Base-by-base conservation (phyloP, 2,329 filamentous ascomycete genomes). In the Aulographum hederae region DNA sequence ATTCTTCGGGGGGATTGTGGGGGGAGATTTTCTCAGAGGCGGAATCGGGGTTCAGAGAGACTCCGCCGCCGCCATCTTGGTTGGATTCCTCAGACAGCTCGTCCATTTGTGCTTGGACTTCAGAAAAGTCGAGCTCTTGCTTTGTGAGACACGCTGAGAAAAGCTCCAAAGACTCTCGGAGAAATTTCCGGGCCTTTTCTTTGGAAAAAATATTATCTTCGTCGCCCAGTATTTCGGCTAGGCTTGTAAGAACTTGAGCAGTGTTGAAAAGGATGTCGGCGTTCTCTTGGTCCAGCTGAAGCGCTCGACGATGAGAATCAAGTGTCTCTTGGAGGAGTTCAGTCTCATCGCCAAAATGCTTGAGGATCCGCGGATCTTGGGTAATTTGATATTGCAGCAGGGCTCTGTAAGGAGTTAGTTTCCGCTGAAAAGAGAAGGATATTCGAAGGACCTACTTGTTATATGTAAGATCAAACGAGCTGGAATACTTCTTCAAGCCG, bases 201-300 rank as follows among this genome's bases (percentile, higher is more conserved):
- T 67, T 53, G 26, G 51, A 45, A 27, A 60, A 53, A 15, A 51
- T 45, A 26, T 46, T 46, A 15, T 61, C 54, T 2, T 47, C 49
- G 1, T 50, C 46, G 4, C 62, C 59, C 5, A 68, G 46, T 2
- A 56, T 56, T 52, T 81, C 76, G 2, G 70, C 73, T 23, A 80
- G 56, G 38, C 65, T 70, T 1, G 69, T 74, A 23, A 80, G 56
- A 3, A 78, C 69, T 48, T 80, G 76, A 2, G 68, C 72, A 4
- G 70, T 73, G 45, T 81, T 82, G 57, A 80, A 82, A 6, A 78
- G 54, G 4, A 69, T 61, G 49, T 82, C 74, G 1, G 72, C 58
- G 45, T 78, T 78, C 26, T 70, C 61, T 30, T 65, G 60, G 15
- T 73, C 63, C 18, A 80, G 48, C 2, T 48, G 50, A 18, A 75